Evolutionary conservation across 306 rosid species (phyloP).

Genomic region (Crataegus laevigata): DNA sequence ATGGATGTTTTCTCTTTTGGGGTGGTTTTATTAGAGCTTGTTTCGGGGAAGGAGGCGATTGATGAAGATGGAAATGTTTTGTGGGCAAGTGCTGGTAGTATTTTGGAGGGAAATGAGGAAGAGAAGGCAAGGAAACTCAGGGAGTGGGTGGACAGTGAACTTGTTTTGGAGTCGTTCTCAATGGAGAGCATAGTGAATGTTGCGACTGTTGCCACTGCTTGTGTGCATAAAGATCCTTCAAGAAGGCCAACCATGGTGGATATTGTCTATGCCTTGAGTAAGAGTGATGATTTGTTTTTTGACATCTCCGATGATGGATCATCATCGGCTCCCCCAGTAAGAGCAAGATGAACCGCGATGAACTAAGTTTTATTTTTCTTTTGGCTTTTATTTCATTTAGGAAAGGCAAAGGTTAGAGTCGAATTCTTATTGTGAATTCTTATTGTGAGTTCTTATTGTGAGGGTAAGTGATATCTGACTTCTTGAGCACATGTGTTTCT

Average conservation of each 20-base stretch:
- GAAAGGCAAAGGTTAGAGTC: neutral
- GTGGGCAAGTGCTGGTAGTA: constrained; percentile 37
- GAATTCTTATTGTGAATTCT: neutral
- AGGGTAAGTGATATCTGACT: neutral
- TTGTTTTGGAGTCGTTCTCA: constrained; percentile 43
- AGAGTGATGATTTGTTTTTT: constrained; percentile 55
- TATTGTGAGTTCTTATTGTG: no score
- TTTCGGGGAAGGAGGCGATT: constrained; percentile 61
- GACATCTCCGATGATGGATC: constrained; percentile 63
- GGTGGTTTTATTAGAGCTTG: constrained; percentile 70
- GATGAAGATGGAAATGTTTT: constrained; percentile 50
- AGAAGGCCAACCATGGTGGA: constrained; percentile 86
- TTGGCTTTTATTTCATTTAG: neutral
- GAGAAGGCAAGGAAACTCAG: constrained; percentile 40
- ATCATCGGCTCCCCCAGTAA: constrained; percentile 32
- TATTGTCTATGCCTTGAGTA: constrained; percentile 61
- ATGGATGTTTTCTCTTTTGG: constrained; percentile 93
- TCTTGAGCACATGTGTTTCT: neutral
- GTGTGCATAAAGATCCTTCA: constrained; percentile 58
- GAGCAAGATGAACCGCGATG: no score
- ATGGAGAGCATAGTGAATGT: constrained; percentile 57
- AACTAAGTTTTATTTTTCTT: no score
- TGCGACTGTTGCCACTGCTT: constrained; percentile 57
- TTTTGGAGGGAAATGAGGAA: constrained; percentile 46
- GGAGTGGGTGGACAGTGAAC: constrained; percentile 53